Evolutionary conservation across 2,329 filamentous ascomycete genomes (phyloP), one percentile per base, ranked within the genome.

Genomic region (Pseudocercospora cruenta): DNA sequence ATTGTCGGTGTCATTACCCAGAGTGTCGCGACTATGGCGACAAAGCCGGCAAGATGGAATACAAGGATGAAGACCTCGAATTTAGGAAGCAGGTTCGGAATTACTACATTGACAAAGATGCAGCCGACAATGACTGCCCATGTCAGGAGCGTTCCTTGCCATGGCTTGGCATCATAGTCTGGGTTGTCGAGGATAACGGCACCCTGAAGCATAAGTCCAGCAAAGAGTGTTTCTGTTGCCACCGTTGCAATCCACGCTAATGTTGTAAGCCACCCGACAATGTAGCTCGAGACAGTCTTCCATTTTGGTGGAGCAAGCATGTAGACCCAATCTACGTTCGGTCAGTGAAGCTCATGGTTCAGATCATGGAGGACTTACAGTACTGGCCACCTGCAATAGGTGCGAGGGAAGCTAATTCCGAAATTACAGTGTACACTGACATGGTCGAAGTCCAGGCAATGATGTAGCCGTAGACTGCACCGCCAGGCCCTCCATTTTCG

Each of bases 31-130:
- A 87, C 68, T 57, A 86, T 83, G 0, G 82, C 84, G 58, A 86
- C 82, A 74, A 86, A 86, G 7, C 84, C 85, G 8, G 83, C 74
- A 10, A 86, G 76, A 65, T 87, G 85, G 21, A 86, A 70, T 53
- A 78, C 73, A n/a, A 78, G 65, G 36, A 78, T 76, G 58, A 78
- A 73, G 0, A 82, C 81, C 71, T 87, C 85, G 51, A 78, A 77
- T 36, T 67, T 68, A 1, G 76, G 76, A 4, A 77, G 70, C 69
- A 69, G 75, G 12, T 77, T 79, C 60, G 84, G 81, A 71, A 85
- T 83, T 0, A 82, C 81, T 1, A 82, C 82, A 45, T 82, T 82
- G 65, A 83, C 73, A 43, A 83, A 76, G 63, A 83, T 79, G 36
- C 78, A 80, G 10, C 74, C 75, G 6, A 71, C 67, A 26, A 77